Percentiles rank a stretch among this genome's conserved stretches.
These are phyloP conservation scores for Sporothrix variecibatus DNA, from an alignment of 2,329 filamentous ascomycete species.

Conservation along the genomic window DNA sequence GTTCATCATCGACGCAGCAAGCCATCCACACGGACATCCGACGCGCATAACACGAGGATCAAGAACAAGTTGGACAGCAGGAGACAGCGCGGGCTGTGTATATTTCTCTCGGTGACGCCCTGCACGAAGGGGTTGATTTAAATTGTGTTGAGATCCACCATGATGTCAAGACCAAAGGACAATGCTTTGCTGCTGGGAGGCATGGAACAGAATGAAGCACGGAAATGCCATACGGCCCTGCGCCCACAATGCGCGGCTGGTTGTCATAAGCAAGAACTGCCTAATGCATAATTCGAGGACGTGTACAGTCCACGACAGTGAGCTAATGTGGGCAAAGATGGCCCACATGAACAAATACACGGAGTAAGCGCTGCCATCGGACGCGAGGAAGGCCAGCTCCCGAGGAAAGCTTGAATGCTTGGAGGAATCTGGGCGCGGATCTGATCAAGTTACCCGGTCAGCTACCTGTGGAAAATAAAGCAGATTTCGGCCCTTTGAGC, in stretches of 20 bases:
- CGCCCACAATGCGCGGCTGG: conserved; percentile 19
- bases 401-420: conserved; percentile 25
- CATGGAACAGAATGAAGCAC: not conserved
- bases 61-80: conserved; percentile 23
- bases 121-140: conserved; percentile 24
- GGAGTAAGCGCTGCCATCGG: conserved; percentile 22
- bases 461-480: not conserved
- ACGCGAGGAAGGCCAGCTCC: conserved; percentile 15
- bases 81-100: conserved; percentile 23
- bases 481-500: not conserved
- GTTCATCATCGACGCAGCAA: not conserved
- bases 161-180: conserved; percentile 25
- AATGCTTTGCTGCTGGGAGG: conserved; percentile 19
- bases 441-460: not conserved
- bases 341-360: conserved; percentile 20
- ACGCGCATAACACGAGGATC: not conserved
- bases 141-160: conserved; percentile 19
- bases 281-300: conserved; percentile 18
- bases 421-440: conserved; percentile 6
- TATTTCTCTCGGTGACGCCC: conserved; percentile 21
- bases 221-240: conserved; percentile 21
- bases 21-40: conserved; percentile 21
- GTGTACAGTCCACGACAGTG: conserved; percentile 21
- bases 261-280: conserved; percentile 18
- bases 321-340: conserved; percentile 20